These are phyloP conservation scores for Diaporthe sp. DNA, from an alignment of 2,329 filamentous ascomycete species.

Conservation along the genomic window DNA sequence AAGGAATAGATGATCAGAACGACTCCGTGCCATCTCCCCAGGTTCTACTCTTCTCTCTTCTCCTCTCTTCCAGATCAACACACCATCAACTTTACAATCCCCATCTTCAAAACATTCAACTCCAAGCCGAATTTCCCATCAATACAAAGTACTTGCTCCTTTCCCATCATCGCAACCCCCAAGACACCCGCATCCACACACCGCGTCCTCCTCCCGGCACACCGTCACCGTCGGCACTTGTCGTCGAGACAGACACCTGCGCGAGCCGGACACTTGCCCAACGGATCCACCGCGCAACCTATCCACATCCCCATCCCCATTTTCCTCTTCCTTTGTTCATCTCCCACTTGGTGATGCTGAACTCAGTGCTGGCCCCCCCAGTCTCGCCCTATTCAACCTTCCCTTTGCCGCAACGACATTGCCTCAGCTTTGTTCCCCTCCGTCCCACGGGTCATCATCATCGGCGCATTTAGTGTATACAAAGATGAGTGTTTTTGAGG, in stretches of 20 bases:
- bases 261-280: slow-evolving; percentile 11
- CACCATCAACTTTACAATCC: background rate
- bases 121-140: background rate
- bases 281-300: background rate
- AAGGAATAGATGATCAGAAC: background rate
- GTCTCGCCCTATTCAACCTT: background rate
- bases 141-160: background rate
- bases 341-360: slow-evolving; percentile 9
- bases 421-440: slow-evolving; percentile 14
- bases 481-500: background rate
- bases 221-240: slow-evolving; percentile 5
- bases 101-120: slow-evolving; percentile 12
- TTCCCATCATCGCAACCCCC: slow-evolving; percentile 1
- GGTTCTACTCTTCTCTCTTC: slow-evolving; percentile 3
- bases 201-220: background rate
- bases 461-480: background rate
- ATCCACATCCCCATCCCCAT: background rate
- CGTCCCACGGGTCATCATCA: slow-evolving; percentile 5
- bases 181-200: background rate
- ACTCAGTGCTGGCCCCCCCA: background rate
- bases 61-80: slow-evolving; percentile 3
- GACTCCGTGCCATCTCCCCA: background rate
- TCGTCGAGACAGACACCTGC: background rate
- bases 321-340: background rate
- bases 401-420: background rate